Percentiles rank a stretch among this genome's conserved stretches.
phyloP scores from a whole-genome alignment of 495 filamentous ascomycete species.

The Aspergillus saccharolyticus region DNA sequence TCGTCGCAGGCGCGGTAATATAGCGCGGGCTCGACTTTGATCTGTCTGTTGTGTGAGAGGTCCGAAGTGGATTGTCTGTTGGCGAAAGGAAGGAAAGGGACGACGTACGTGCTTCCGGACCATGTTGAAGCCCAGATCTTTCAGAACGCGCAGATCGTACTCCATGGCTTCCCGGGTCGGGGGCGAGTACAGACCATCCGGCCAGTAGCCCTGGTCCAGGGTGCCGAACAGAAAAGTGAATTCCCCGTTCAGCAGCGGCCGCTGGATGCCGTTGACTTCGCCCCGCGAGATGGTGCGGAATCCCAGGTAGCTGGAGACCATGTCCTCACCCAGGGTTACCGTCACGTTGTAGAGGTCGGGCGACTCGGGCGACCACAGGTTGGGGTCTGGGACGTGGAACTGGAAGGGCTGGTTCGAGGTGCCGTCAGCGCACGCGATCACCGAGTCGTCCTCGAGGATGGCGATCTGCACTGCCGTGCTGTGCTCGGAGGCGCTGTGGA shows the following conservation, averaged over 20 bases:
- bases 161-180: conserved; percentile 61
- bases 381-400: conserved; percentile 46
- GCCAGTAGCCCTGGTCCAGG: conserved; percentile 66
- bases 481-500: conserved; percentile 32
- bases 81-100: too few relatives aligned
- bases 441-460: conserved; percentile 36
- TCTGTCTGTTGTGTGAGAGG: conserved; percentile 30
- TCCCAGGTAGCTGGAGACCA: conserved; percentile 57
- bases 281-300: conserved; percentile 57
- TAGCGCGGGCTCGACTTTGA: conserved; percentile 62
- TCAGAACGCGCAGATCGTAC: conserved; percentile 56
- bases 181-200: conserved; percentile 58
- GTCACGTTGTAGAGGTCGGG: conserved; percentile 60
- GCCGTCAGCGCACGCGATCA: conserved; percentile 35
- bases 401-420: conserved; percentile 43
- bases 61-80: neutral
- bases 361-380: conserved; percentile 56
- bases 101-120: conserved; percentile 59
- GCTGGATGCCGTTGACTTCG: conserved; percentile 51
- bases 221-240: conserved; percentile 63
- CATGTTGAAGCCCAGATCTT: conserved; percentile 61
- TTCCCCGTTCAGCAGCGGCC: conserved; percentile 58
- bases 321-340: conserved; percentile 50
- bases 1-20: conserved; percentile 63
- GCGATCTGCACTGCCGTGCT: conserved; percentile 38